These are phyloP conservation scores for Colletotrichum sublineola DNA, from an alignment of 2,329 filamentous ascomycete genomes.

Conservation along the genomic window DNA sequence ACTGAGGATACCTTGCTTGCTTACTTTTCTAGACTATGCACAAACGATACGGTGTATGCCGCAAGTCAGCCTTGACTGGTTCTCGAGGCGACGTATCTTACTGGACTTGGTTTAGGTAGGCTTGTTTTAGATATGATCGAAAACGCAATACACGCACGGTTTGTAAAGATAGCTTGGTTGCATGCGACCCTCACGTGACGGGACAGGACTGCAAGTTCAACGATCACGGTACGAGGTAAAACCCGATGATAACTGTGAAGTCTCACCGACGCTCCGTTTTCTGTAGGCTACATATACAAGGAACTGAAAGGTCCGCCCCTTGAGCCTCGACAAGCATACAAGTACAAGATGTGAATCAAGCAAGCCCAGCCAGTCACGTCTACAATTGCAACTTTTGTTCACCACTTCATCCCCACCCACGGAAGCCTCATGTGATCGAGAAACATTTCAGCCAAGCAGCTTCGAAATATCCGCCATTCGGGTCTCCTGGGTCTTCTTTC, in stretches of 20 bases:
- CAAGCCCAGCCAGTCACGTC: no score
- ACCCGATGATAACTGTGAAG: not conserved
- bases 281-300: no score
- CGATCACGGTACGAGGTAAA: not conserved
- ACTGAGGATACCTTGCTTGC: no score
- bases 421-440: not conserved
- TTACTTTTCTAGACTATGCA: no score
- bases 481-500: conserved; percentile 69
- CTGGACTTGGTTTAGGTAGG: no score
- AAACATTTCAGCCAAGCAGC: conserved; percentile 54
- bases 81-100: no score
- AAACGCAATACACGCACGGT: not conserved
- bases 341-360: not conserved
- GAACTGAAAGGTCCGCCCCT: not conserved
- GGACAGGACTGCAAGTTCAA: not conserved
- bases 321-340: not conserved
- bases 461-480: conserved; percentile 68
- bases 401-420: not conserved
- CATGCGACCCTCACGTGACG: no score
- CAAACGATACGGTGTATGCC: no score
- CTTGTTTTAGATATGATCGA: no score
- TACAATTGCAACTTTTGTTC: conserved; percentile 1
- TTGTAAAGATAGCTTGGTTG: not conserved
- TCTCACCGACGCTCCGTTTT: not conserved
- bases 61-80: no score